Percentiles rank a stretch among this genome's conserved stretches.
Evolutionary conservation across 805 yeast species (phyloP).

Genomic region (Cyberlindnera veronae): DNA sequence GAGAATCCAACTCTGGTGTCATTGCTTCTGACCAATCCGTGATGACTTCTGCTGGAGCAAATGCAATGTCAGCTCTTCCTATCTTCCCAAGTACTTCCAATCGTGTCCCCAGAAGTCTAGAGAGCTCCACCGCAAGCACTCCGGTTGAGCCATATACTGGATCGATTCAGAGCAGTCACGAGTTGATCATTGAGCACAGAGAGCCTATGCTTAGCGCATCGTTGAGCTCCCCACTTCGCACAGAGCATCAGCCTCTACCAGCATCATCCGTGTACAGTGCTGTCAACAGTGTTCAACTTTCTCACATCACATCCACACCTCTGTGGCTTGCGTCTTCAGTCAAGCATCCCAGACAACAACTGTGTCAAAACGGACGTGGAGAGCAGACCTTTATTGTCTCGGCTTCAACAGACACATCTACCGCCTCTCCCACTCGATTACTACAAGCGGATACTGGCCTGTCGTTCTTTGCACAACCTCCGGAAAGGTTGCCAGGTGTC

Average conservation of each 20-base stretch:
- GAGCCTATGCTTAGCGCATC: not conserved
- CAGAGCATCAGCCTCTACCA: not conserved
- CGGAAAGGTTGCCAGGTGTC: constrained; percentile 1
- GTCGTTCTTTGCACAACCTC: not conserved
- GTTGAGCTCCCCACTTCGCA: too few species aligned
- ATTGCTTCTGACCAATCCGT: too few species aligned
- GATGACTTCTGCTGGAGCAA: too few species aligned
- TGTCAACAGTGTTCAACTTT: not conserved
- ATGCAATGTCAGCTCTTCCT: constrained; percentile 4
- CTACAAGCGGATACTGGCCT: not conserved
- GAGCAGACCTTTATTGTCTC: too few species aligned
- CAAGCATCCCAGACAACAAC: too few species aligned
- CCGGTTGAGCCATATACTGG: not conserved
- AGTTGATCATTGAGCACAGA: constrained; percentile 3
- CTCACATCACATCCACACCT: not conserved
- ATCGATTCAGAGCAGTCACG: constrained; percentile 12
- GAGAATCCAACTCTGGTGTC: too few species aligned
- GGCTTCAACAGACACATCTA: not conserved
- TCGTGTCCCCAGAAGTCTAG: not conserved
- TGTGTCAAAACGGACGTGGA: too few species aligned
- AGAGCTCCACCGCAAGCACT: not conserved
- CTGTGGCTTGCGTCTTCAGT: too few species aligned
- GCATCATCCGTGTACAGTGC: constrained; percentile 4
- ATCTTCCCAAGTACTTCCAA: not conserved
- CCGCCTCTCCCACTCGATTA: not conserved